Evolutionary conservation across 176 grass and related monocot genomes (phyloP), one percentile per base, ranked within the genome.

Genomic region (Ananas comosus): DNA sequence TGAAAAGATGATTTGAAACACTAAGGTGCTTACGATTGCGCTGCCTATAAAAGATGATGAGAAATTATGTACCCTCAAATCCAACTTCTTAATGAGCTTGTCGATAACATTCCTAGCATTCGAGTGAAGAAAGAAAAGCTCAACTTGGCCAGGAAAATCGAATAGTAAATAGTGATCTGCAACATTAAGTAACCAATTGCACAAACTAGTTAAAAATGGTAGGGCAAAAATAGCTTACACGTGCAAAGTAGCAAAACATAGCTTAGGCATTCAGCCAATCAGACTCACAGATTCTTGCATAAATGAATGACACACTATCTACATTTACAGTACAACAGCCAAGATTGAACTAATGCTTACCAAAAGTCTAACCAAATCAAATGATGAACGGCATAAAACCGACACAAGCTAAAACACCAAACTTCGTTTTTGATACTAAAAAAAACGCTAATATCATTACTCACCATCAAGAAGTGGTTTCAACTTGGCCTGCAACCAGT

Each of bases 71-170:
- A 97, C 94, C 74, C 84, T 84, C 70, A 97, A 76, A 69, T 97
- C 68, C 78, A 97, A 69, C 64, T 82, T 92, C 78, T 97, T 87
- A 29, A 92, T 85, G 47, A 92, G 89, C 51, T 79, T 97, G 65
- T 85, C 72, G 2, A 97, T 83, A 14, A 81, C 67, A 74, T 66
- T 92, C 65, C 77, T 92, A 65, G 89, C 80, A 68, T 92, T 97
- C 64, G 93, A 88, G 68, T 97, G 93, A 80, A 97, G 89, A 72
- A 83, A 92, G 86, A 97, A 97, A 72, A 97, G 86, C 77, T 97
- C 93, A 71, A 92, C 93, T 82, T 92, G 93, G 18, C 93, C 93
- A 67, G 89, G 93, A 80, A 97, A 97, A 85, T 97, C 93, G 83
- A 97, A 97, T 72, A 97, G 69, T 21, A 97, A 72, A 78, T 92